A percentile compares a stretch with the other conserved stretches of the same genome.
These are phyloP conservation scores for Helicostylum pulchrum DNA, from an alignment of 192 early-diverging fungal genomes.

Conservation along the genomic window DNA sequence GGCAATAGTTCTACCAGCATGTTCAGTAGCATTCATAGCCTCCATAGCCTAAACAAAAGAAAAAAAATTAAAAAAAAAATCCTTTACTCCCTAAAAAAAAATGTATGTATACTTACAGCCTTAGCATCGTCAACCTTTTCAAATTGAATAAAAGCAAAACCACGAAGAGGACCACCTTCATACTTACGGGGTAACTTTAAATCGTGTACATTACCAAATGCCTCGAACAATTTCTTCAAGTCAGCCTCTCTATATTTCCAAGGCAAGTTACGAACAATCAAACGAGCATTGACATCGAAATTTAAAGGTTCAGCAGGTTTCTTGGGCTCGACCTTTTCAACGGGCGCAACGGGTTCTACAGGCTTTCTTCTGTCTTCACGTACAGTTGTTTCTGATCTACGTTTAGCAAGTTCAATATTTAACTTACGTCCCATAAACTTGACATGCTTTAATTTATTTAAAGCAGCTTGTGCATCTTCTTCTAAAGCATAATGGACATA, in stretches of 20 bases:
- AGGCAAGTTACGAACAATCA: conserved; percentile 87
- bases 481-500: conserved; percentile 84
- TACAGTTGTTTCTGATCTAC: conserved; percentile 35
- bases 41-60: conserved; percentile 48
- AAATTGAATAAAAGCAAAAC: conserved; percentile 92
- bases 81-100: background rate
- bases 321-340: background rate
- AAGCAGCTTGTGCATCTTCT: conserved; percentile 76
- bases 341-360: background rate
- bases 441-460: conserved; percentile 68
- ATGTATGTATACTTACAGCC: conserved; percentile 30
- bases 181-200: conserved; percentile 73
- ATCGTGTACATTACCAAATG: conserved; percentile 67
- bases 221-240: conserved; percentile 60
- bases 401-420: conserved; percentile 76
- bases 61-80: background rate
- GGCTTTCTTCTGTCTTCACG: background rate
- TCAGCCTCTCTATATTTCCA: conserved; percentile 69
- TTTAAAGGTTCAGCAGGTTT: background rate
- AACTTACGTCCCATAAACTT: conserved; percentile 75
- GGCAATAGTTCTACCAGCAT: conserved; percentile 70
- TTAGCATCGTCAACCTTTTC: conserved; percentile 66
- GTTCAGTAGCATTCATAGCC: conserved; percentile 66
- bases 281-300: conserved; percentile 43
- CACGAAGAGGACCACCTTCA: conserved; percentile 70